phyloP scores from a whole-genome alignment of 176 grass and related monocot genomes.

The Musa schizocarpa region DNA sequence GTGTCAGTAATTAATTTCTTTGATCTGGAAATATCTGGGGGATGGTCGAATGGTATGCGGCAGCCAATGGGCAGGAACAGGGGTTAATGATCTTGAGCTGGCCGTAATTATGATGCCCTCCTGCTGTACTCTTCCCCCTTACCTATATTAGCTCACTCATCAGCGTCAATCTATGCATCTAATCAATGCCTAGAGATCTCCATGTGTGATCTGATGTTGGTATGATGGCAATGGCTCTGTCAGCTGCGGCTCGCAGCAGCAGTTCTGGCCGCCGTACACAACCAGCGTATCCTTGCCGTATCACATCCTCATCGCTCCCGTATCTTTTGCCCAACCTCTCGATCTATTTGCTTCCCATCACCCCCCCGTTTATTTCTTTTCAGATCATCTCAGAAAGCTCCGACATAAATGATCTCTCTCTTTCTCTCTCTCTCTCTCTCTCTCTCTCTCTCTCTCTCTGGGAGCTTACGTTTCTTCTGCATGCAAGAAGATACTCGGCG shows the following conservation, averaged over 20 bases:
- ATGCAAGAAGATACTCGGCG: neutral
- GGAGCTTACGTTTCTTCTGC: neutral
- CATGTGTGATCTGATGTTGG: neutral
- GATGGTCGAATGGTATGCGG: neutral
- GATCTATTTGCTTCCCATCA: neutral
- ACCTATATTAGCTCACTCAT: neutral
- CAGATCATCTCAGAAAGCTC: constrained; percentile 2
- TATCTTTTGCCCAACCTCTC: constrained; percentile 16
- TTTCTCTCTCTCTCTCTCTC: neutral
- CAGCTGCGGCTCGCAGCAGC: neutral
- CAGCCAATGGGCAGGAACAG: no score
- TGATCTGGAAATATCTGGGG: neutral
- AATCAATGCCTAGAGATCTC: neutral
- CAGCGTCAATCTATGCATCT: neutral
- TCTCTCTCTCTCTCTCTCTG: neutral
- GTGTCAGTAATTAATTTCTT: neutral
- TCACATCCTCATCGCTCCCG: neutral
- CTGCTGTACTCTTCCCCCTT: neutral
- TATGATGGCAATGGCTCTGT: neutral
- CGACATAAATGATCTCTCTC: neutral
- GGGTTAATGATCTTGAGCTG: neutral
- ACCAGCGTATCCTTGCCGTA: constrained; percentile 14
- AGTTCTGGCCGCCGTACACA: neutral
- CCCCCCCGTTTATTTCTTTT: neutral
- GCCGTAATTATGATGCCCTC: neutral